Evolutionary conservation across 2,329 filamentous ascomycete species (phyloP).

Genomic region (Sarocladium kiliense): DNA sequence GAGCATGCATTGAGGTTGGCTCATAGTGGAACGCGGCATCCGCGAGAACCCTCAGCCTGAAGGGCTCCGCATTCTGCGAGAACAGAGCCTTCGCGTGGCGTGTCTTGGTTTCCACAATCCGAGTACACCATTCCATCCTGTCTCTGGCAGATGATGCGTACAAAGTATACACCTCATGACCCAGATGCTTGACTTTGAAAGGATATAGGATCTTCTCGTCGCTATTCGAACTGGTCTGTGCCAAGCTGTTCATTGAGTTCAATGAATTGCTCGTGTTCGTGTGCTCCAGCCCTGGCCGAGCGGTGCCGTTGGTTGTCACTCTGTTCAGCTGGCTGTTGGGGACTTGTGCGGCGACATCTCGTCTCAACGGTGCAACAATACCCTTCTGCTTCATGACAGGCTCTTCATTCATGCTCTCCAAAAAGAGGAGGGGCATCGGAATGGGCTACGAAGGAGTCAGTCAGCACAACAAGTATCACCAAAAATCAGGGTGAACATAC

Average conservation of each 20-base stretch:
- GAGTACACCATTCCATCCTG: slow-evolving; percentile 84
- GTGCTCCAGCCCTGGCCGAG: slow-evolving; percentile 60
- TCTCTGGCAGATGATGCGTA: slow-evolving; percentile 74
- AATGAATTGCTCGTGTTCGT: slow-evolving; percentile 62
- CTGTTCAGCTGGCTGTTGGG: slow-evolving; percentile 56
- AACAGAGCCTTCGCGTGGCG: slow-evolving; percentile 83
- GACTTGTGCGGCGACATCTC: slow-evolving; percentile 53
- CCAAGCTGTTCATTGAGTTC: slow-evolving; percentile 40
- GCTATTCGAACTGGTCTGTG: slow-evolving; percentile 50
- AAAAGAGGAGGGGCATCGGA: slow-evolving; percentile 89
- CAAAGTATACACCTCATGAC: slow-evolving; percentile 86
- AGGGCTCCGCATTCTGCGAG: slow-evolving; percentile 92
- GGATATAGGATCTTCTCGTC: slow-evolving; percentile 84
- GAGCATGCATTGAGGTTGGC: slow-evolving; percentile 50
- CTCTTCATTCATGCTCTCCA: slow-evolving; percentile 91
- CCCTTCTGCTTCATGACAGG: slow-evolving; percentile 80
- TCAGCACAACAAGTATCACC: slow-evolving; percentile 18
- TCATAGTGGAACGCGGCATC: slow-evolving; percentile 89
- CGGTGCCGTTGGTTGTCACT: slow-evolving; percentile 44
- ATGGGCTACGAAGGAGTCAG: slow-evolving; percentile 55
- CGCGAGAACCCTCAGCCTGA: slow-evolving; percentile 84
- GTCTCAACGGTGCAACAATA: slow-evolving; percentile 56
- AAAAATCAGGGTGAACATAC: slow-evolving; percentile 35
- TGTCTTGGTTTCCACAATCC: slow-evolving; percentile 92
- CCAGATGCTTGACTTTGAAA: slow-evolving; percentile 92